phyloP scores from a whole-genome alignment of 306 rosid genomes.

The Alnus glutinosa region DNA sequence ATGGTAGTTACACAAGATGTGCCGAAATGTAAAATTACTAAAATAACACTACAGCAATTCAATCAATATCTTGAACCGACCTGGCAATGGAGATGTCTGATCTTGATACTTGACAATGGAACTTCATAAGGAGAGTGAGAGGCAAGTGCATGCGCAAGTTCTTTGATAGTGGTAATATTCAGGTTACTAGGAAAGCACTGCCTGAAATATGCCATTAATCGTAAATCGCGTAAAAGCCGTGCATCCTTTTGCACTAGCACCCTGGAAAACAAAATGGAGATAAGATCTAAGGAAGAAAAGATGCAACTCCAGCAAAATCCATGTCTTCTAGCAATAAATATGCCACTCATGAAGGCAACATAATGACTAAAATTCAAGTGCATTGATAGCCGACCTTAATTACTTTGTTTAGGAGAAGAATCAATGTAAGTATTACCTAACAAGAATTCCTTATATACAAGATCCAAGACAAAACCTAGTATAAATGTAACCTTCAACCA shows the following conservation, averaged over 20 bases:
- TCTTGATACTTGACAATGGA: conserved; percentile 76
- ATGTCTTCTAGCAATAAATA: conserved; percentile 2
- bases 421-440: neutral
- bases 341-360: neutral
- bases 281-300: conserved; percentile 8
- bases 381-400: neutral
- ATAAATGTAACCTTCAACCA: neutral
- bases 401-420: neutral
- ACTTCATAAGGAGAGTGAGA: conserved; percentile 86
- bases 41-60: neutral
- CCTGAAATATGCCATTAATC: conserved; percentile 84
- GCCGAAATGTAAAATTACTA: neutral
- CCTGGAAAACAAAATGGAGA: conserved; percentile 40
- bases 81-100: conserved; percentile 74
- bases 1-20: neutral
- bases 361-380: neutral
- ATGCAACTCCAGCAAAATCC: neutral
- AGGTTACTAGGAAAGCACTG: conserved; percentile 68
- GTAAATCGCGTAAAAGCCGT: conserved; percentile 58
- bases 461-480: neutral
- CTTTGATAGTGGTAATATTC: conserved; percentile 72
- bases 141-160: conserved; percentile 82
- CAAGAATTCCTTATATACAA: neutral
- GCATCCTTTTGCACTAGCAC: conserved; percentile 75
- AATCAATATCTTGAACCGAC: conserved; percentile 43